Percentiles rank a stretch among this genome's conserved stretches.
Conservation (phyloP, 257 asterid species). For the Plectranthus barbatus region DNA sequence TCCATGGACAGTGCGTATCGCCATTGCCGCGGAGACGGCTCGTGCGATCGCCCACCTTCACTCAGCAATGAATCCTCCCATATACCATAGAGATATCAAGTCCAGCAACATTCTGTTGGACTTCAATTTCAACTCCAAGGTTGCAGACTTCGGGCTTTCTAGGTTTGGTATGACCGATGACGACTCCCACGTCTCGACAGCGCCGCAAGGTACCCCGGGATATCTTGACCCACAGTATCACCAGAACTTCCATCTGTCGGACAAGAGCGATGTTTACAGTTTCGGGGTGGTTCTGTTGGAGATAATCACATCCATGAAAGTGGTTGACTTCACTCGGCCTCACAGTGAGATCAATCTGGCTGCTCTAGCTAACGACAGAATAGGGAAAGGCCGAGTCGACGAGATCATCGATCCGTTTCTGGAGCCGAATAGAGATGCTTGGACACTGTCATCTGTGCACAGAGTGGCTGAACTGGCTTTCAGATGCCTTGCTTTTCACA, state of each 20-base stretch:
- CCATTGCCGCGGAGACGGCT: constrained; percentile 79
- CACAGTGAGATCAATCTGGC: constrained; percentile 79
- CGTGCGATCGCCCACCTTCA: constrained; percentile 84
- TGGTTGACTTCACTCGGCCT: constrained; percentile 77
- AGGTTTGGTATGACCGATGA: constrained; percentile 86
- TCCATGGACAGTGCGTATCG: constrained; percentile 82
- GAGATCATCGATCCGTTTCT: constrained; percentile 74
- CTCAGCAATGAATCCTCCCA: constrained; percentile 71
- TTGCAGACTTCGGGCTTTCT: constrained; percentile 90
- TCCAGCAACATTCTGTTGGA: constrained; percentile 82
- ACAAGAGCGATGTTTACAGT: constrained; percentile 91
- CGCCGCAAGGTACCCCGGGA: constrained; percentile 97
- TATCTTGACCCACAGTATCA: constrained; percentile 92
- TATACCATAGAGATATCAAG: constrained; percentile 82
- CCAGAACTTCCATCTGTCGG: constrained; percentile 90
- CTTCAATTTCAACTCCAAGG: constrained; percentile 64
- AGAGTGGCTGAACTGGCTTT: constrained; percentile 85
- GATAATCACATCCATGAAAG: constrained; percentile 71
- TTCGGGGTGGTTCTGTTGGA: constrained; percentile 96
- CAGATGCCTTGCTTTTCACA: constrained; percentile 82
- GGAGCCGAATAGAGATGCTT: constrained; percentile 82
- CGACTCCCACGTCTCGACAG: constrained; percentile 89
- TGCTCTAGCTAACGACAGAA: constrained; percentile 72
- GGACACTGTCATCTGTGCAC: constrained; percentile 81
- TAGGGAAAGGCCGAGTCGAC: constrained; percentile 74